phyloP scores from a whole-genome alignment of 106 monocot genomes.

The Phalaenopsis aphrodite region DNA sequence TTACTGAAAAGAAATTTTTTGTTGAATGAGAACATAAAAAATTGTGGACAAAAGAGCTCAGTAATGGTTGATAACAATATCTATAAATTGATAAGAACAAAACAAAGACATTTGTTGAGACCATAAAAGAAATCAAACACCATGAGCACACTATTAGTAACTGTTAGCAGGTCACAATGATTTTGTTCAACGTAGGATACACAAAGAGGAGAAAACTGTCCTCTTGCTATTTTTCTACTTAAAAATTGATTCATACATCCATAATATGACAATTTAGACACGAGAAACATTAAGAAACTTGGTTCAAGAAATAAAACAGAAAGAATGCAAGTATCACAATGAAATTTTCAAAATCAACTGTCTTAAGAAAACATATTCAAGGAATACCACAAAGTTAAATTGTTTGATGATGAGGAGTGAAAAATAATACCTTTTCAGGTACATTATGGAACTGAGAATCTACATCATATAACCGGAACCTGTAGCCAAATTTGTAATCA shows the following conservation, averaged over 20 bases:
- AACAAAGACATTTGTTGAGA: neutral
- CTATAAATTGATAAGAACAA: slow-evolving; percentile 4
- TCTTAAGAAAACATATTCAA: neutral
- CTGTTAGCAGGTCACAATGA: neutral
- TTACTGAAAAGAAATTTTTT: neutral
- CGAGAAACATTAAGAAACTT: too few species aligned
- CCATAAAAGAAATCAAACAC: neutral
- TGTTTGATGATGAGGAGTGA: neutral
- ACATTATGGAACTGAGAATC: slow-evolving; percentile 72
- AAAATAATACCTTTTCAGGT: slow-evolving; percentile 53
- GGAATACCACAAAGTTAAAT: neutral
- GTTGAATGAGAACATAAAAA: neutral
- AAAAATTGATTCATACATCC: neutral
- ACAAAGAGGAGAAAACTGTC: neutral
- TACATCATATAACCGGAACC: slow-evolving; percentile 85
- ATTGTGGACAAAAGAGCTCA: neutral
- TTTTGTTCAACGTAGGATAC: neutral
- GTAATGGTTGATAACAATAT: neutral
- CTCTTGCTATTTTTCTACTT: neutral
- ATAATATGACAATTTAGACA: neutral
- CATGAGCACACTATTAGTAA: neutral
- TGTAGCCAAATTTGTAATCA: slow-evolving; percentile 23
- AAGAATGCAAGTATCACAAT: neutral
- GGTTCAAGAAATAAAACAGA: too few species aligned
- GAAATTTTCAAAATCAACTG: neutral